These are phyloP conservation scores for Trichosporon ovoides DNA, from an alignment of 1,284 basidiomycete species.

Conservation along the genomic window DNA sequence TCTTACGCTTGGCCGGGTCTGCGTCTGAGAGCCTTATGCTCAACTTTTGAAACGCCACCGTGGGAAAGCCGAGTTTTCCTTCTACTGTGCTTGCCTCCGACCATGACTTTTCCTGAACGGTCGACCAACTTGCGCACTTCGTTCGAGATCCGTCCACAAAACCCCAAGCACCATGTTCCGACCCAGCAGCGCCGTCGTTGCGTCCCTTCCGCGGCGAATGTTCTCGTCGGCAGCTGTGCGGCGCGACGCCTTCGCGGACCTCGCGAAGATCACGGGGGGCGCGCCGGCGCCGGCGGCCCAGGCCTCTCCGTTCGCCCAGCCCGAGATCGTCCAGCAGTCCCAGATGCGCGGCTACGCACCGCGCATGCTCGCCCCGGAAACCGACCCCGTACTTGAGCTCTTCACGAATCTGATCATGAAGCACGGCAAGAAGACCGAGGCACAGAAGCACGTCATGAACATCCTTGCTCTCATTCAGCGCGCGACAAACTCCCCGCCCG, in stretches of 20 bases:
- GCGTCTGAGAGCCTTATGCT: background rate
- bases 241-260: slow-evolving; percentile 18
- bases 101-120: background rate
- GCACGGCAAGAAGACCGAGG: slow-evolving; percentile 64
- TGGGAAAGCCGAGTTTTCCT: slow-evolving; percentile 24
- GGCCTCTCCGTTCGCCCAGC: background rate
- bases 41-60: slow-evolving; percentile 23
- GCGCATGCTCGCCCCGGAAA: slow-evolving; percentile 58
- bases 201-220: slow-evolving; percentile 8
- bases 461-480: slow-evolving; percentile 58
- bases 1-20: background rate
- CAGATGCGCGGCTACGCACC: slow-evolving; percentile 33
- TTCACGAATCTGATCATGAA: slow-evolving; percentile 63
- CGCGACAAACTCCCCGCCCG: slow-evolving; percentile 65
- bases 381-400: slow-evolving; percentile 70
- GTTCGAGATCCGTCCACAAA: no score
- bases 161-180: slow-evolving; percentile 8
- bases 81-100: background rate
- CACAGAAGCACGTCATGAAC: slow-evolving; percentile 57
- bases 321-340: background rate
- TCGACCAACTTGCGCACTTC: no score
- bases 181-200: background rate
- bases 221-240: slow-evolving; percentile 4
- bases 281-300: background rate
- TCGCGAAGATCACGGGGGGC: slow-evolving; percentile 11